Evolutionary conservation across 2,329 filamentous ascomycete genomes (phyloP).

Genomic region (Chaetomiaceae sp.): DNA sequence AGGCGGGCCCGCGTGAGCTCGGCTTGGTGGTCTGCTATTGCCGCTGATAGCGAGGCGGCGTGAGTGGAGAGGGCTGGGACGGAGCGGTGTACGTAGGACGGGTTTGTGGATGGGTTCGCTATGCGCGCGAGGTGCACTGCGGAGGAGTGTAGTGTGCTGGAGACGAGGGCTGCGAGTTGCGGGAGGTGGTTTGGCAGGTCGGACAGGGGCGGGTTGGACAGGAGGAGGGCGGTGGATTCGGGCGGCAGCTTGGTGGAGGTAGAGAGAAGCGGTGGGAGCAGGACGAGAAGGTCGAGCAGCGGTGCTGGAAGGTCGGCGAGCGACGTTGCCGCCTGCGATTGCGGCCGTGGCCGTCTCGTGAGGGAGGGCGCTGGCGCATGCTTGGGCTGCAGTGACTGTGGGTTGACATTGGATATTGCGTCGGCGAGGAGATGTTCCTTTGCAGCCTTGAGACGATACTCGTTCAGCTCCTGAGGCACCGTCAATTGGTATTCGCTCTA

Average conservation of each 20-base stretch:
- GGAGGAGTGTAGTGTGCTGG: constrained; percentile 44
- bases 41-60: constrained; percentile 35
- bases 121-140: constrained; percentile 48
- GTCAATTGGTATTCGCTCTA: not conserved
- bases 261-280: constrained; percentile 51
- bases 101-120: constrained; percentile 46
- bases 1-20: constrained; percentile 39
- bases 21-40: constrained; percentile 30
- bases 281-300: constrained; percentile 50
- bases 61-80: constrained; percentile 46
- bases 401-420: constrained; percentile 43
- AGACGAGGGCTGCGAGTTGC: constrained; percentile 43
- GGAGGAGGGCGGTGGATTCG: constrained; percentile 40
- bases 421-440: constrained; percentile 48
- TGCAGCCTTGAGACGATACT: constrained; percentile 44
- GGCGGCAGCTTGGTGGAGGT: constrained; percentile 30
- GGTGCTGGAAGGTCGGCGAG: constrained; percentile 23
- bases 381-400: constrained; percentile 14
- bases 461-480: constrained; percentile 43
- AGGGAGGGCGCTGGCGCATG: constrained; percentile 14
- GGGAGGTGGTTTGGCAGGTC: constrained; percentile 46
- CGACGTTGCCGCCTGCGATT: constrained; percentile 23
- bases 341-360: constrained; percentile 20
- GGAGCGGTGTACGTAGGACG: constrained; percentile 54
- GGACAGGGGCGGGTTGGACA: constrained; percentile 48